A percentile compares a stretch with the other conserved stretches of the same genome.
phyloP scores from a whole-genome alignment of 1,139 yeast species.

The Zygosaccharomyces sapae region DNA sequence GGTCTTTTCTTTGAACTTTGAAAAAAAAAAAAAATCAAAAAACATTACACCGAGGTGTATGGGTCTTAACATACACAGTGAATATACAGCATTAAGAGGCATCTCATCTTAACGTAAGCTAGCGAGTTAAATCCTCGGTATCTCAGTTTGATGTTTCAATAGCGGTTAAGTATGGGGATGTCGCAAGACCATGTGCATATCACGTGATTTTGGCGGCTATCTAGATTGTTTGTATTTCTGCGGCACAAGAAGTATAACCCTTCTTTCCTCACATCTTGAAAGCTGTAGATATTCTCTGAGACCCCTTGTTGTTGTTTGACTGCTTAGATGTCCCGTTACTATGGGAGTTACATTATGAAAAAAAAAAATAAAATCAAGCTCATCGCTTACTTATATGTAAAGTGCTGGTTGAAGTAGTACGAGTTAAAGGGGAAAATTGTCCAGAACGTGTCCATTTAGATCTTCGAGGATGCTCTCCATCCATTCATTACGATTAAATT shows the following conservation, averaged over 20 bases:
- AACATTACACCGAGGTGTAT: conserved; percentile 1
- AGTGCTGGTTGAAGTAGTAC: neutral
- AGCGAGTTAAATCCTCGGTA: too few species aligned
- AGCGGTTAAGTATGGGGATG: too few species aligned
- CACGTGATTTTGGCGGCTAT: too few species aligned
- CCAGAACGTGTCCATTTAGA: neutral
- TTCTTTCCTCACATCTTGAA: too few species aligned
- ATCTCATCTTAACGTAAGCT: neutral
- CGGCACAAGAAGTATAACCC: too few species aligned
- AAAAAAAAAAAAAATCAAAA: neutral
- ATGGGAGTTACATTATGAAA: neutral
- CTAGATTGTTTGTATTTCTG: too few species aligned
- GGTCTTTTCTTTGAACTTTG: neutral
- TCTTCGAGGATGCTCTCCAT: neutral
- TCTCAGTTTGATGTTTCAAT: too few species aligned
- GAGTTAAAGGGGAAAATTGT: neutral
- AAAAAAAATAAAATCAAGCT: neutral
- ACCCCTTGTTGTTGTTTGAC: neutral
- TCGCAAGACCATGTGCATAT: too few species aligned
- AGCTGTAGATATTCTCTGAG: neutral
- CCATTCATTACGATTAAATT: neutral
- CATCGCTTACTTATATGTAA: neutral
- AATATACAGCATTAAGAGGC: neutral
- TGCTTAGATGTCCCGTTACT: neutral
- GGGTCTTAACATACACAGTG: neutral